A percentile compares a stretch with the other conserved stretches of the same genome.
phyloP scores from a whole-genome alignment of 2,329 filamentous ascomycete genomes.

The Exophiala lecanii-corni region DNA sequence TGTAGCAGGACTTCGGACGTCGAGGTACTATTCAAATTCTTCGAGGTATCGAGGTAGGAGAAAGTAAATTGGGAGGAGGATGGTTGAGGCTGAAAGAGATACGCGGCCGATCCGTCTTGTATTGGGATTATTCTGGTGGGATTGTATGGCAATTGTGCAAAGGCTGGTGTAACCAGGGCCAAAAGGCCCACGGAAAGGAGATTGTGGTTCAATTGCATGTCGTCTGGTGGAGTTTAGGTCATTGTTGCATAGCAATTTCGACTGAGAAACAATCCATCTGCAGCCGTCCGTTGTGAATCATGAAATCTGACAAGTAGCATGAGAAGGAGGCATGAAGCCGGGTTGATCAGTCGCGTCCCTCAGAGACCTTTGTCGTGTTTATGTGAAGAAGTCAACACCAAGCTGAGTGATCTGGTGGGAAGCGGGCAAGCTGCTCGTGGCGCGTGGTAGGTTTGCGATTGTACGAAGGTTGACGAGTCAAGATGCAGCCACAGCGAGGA shows the following conservation, averaged over 20 bases:
- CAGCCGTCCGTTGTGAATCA: conserved; percentile 11
- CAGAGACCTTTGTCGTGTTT: background rate
- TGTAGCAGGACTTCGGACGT: conserved; percentile 36
- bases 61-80: conserved; percentile 50
- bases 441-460: background rate
- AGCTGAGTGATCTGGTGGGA: too few species aligned
- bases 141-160: conserved; percentile 64
- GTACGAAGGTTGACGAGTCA: background rate
- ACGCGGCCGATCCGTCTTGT: conserved; percentile 55
- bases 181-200: conserved; percentile 15
- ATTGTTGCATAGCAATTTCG: conserved; percentile 18
- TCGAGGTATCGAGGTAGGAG: conserved; percentile 62
- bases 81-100: conserved; percentile 61
- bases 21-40: conserved; percentile 48
- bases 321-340: too few species aligned
- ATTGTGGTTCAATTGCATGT: conserved; percentile 11
- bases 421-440: too few species aligned
- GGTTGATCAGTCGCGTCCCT: too few species aligned
- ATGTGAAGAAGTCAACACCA: too few species aligned
- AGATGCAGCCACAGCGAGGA: conserved; percentile 14
- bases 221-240: conserved; percentile 14
- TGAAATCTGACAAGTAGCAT: background rate
- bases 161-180: conserved; percentile 18
- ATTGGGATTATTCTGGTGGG: conserved; percentile 66
- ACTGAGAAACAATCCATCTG: conserved; percentile 23